These are phyloP conservation scores for Candida succiphila DNA, from an alignment of 805 yeast genomes.

Conservation along the genomic window DNA sequence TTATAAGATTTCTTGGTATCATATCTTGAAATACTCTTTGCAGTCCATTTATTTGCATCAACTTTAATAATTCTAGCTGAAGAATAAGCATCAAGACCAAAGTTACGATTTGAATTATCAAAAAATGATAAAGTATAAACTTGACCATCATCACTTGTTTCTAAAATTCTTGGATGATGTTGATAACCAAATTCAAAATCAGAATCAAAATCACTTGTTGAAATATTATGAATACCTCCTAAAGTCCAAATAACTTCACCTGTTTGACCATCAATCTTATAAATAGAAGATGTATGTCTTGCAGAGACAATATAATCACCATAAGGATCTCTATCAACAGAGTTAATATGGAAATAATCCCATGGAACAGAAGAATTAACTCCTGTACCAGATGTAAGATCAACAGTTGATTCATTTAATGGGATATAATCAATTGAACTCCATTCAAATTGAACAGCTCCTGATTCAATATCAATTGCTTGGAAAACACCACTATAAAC, in stretches of 20 bases:
- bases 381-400: constrained; percentile 26
- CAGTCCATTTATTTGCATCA: too few species aligned
- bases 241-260: constrained; percentile 27
- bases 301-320: constrained; percentile 27
- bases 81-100: too few species aligned
- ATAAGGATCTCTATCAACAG: constrained; percentile 25
- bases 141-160: constrained; percentile 16
- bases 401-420: constrained; percentile 23
- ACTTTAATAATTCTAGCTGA: too few species aligned
- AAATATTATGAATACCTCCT: constrained; percentile 16
- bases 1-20: too few species aligned
- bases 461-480: constrained; percentile 26
- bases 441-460: constrained; percentile 26
- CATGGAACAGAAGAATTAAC: constrained; percentile 24
- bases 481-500: constrained; percentile 25
- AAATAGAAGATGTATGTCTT: constrained; percentile 24
- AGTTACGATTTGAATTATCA: too few species aligned
- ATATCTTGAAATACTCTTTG: too few species aligned
- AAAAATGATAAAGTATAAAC: too few species aligned
- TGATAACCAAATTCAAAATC: constrained; percentile 24
- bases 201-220: constrained; percentile 5
- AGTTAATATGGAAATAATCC: constrained; percentile 30
- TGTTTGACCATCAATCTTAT: constrained; percentile 24
- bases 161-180: constrained; percentile 25
- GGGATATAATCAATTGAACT: constrained; percentile 24